Base-by-base conservation (phyloP, 2,329 filamentous ascomycete species). In the Fusarium coicis region DNA sequence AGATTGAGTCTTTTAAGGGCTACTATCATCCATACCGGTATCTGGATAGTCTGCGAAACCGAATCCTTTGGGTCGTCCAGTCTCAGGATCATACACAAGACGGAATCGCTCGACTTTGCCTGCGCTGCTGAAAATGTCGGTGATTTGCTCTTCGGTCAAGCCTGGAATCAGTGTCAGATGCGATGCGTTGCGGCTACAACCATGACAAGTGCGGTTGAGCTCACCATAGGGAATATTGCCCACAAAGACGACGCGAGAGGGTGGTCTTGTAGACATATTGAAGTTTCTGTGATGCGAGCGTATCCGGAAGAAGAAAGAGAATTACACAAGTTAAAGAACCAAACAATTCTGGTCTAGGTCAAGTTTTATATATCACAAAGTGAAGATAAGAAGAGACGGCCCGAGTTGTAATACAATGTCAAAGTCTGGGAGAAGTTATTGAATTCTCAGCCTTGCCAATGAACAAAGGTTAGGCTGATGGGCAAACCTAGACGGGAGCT, bases 11-110 rank as follows among this genome's bases (percentile, higher is more conserved):
- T 36, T 23, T 23, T 19, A 36, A 34, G 21, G 10, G 44, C n/a
- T 12, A 8, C 26, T 28, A 21, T 14, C 23, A 49, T 67, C 82
- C 40, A 40, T 88, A 89, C 97, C 96, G 67, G 93, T 91, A 80
- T 98, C 96, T 62, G 94, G 93, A 80, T 97, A 99, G 81, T 98
- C 96, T 79, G 95, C 93, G 78, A 98, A 99, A 40, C 96, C 96
- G 81, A 97, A 99, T 23, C 96, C 96, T 83, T 98, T 98, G 2
- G 96, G 95, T 63, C 94, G 91, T 46, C 96, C 95, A 6, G 95
- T 98, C 79, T 98, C 96, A 59, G 95, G 93, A 84, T 98, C 97
- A 83, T 97, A 97, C 73, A 98, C 96, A 54, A 98, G 88, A 58
- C 96, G 91, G 81, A 98, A 98, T 81, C 93, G 96, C 66, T 97